Percentiles rank a stretch among this genome's conserved stretches.
phyloP scores from a whole-genome alignment of 2,329 filamentous ascomycete genomes.

The Apiospora saccharicola region DNA sequence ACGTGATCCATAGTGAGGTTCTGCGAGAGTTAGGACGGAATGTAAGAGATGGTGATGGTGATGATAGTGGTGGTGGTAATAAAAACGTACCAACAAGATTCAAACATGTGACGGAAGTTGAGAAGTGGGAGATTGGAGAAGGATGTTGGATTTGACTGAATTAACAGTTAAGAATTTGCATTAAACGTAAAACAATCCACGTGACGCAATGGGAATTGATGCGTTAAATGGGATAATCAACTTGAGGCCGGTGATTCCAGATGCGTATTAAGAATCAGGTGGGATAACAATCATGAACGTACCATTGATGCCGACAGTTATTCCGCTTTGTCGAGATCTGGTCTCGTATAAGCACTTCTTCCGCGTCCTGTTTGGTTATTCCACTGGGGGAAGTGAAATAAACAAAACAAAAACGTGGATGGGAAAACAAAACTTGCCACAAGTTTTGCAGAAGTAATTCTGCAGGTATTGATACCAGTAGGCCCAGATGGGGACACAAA shows the following conservation, averaged over 20 bases:
- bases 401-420: background rate
- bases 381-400: background rate
- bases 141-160: background rate
- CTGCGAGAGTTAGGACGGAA: background rate
- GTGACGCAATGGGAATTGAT: background rate
- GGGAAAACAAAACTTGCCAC: background rate
- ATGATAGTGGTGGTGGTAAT: too few species aligned
- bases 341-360: background rate
- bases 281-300: conserved; percentile 3
- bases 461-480: background rate
- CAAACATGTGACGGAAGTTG: background rate
- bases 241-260: background rate
- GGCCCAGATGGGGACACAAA: background rate
- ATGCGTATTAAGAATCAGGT: background rate
- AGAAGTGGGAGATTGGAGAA: background rate
- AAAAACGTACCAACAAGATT: too few species aligned
- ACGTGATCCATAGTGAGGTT: background rate
- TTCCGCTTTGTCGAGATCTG: background rate
- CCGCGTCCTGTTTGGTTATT: background rate
- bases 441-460: background rate
- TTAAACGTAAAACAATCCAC: background rate
- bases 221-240: background rate
- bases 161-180: background rate
- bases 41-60: background rate
- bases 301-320: background rate